phyloP scores from a whole-genome alignment of 345 rosid species.

The Kernera saxatilis region DNA sequence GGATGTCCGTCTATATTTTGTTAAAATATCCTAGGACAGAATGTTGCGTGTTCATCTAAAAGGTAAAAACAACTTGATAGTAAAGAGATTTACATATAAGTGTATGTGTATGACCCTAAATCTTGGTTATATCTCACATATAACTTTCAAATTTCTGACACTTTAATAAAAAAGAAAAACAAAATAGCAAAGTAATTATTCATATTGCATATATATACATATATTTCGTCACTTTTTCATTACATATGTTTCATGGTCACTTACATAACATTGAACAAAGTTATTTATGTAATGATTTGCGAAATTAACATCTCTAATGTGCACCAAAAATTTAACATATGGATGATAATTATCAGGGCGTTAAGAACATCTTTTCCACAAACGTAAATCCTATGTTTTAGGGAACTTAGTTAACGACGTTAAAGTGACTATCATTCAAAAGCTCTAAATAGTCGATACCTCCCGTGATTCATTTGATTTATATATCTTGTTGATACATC shows the following conservation, averaged over 20 bases:
- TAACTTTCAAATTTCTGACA: not conserved
- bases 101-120: not conserved
- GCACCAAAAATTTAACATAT: not conserved
- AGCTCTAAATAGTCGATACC: not conserved
- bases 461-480: slow-evolving; percentile 20
- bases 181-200: not conserved
- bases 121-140: not conserved
- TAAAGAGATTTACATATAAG: not conserved
- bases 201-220: not conserved
- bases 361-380: not conserved
- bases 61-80: not conserved
- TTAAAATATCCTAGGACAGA: not conserved
- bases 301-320: not conserved
- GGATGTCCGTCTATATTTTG: not conserved
- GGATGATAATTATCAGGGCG: not conserved
- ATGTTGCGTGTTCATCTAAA: not conserved
- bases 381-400: not conserved
- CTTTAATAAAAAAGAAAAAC: not conserved
- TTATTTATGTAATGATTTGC: not conserved
- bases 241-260: not conserved
- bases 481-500: slow-evolving; percentile 24
- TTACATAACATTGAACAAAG: not conserved
- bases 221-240: not conserved
- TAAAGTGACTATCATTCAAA: slow-evolving; percentile 7
- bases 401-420: not conserved